Conservation (phyloP, 176 grass and related monocot genomes). For the Aegilops tauschii region DNA sequence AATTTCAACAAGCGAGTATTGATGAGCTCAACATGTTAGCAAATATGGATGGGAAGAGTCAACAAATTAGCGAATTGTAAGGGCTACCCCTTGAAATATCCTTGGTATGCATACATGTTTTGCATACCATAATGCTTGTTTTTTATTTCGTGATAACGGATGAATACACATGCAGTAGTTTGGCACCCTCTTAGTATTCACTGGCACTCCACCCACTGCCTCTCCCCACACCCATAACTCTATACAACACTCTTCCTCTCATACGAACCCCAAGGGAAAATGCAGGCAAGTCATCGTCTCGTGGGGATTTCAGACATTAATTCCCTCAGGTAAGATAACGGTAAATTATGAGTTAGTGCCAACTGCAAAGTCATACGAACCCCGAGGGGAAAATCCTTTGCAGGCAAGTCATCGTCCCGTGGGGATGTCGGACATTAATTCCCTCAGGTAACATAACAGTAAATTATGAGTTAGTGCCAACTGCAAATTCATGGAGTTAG, state of each 20-base stretch:
- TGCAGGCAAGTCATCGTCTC: neutral
- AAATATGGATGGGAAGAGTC: neutral
- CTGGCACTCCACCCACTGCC: neutral
- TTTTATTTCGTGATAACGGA: neutral
- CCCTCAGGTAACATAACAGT: neutral
- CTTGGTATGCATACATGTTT: neutral
- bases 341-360: neutral
- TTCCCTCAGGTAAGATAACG: neutral
- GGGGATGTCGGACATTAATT: neutral
- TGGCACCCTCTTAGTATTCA: neutral
- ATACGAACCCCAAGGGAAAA: neutral
- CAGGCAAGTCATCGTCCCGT: neutral
- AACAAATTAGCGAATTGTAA: neutral
- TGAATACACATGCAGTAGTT: neutral
- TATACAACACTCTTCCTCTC: neutral
- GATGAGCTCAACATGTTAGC: slow-evolving; percentile 11
- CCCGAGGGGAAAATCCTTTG: neutral
- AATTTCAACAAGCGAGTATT: neutral
- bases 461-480: neutral
- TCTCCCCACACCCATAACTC: neutral
- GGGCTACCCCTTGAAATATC: neutral
- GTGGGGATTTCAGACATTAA: neutral
- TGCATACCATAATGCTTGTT: neutral
- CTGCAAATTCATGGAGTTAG: neutral
- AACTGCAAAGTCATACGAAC: neutral